These are phyloP conservation scores for Dipteronia sinensis DNA, from an alignment of 345 rosid species.

Conservation along the genomic window DNA sequence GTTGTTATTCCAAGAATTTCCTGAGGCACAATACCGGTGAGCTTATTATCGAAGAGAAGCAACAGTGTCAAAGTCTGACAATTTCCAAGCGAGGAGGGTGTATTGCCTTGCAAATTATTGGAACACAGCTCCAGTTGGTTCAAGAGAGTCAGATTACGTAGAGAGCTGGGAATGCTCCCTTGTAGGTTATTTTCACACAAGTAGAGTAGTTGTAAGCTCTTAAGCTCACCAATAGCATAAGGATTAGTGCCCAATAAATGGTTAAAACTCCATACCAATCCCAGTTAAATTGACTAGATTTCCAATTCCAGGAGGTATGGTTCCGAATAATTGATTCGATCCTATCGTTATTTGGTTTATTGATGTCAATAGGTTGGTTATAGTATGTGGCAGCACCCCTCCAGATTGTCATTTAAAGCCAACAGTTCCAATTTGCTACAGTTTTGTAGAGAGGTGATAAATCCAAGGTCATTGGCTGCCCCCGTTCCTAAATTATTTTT, in stretches of 20 bases:
- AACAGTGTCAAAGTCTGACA: too few relatives aligned
- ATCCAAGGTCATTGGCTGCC: not conserved
- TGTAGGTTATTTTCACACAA: not conserved
- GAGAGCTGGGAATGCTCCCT: constrained; percentile 14
- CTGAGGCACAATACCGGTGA: too few relatives aligned
- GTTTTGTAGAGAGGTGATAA: constrained; percentile 12
- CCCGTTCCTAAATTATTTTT: not conserved
- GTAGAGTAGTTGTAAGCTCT: not conserved
- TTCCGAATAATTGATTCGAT: not conserved
- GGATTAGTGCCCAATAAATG: constrained; percentile 18
- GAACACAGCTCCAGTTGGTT: not conserved
- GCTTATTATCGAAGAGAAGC: too few relatives aligned
- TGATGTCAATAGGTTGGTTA: constrained; percentile 17
- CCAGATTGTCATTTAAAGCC: not conserved
- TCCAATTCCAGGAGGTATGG: constrained; percentile 11
- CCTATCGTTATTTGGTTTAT: too few relatives aligned
- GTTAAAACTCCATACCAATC: not conserved
- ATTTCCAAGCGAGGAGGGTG: constrained; percentile 21
- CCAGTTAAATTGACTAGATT: constrained; percentile 23
- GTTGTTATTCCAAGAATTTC: too few relatives aligned
- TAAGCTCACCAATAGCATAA: not conserved
- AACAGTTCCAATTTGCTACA: not conserved
- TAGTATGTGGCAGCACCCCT: not conserved
- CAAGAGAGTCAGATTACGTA: not conserved
- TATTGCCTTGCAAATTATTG: constrained; percentile 19